Conservation (phyloP, 768 basidiomycete genomes). For the Trametes villosa region DNA sequence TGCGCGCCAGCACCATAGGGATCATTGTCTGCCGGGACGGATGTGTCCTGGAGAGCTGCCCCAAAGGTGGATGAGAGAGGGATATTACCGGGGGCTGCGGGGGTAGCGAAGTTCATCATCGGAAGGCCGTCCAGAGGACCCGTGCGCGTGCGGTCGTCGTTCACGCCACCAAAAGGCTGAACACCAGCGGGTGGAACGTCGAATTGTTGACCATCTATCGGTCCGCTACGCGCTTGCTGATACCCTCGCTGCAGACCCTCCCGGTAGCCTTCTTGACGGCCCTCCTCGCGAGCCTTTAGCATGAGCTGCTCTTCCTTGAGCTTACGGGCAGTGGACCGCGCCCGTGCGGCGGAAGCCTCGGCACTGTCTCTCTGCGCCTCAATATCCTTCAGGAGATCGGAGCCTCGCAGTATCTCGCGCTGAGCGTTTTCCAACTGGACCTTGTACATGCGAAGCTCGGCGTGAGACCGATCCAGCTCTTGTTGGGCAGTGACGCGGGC, state of each 20-base stretch:
- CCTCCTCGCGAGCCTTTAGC: conserved; percentile 49
- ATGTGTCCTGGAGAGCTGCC: background rate
- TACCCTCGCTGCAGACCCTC: conserved; percentile 42
- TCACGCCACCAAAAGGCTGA: background rate
- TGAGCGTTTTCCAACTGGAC: conserved; percentile 50
- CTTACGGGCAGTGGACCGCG: conserved; percentile 48
- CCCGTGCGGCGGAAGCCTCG: conserved; percentile 49
- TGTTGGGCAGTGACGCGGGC: conserved; percentile 44
- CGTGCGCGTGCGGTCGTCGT: conserved; percentile 5
- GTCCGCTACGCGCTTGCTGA: conserved; percentile 25
- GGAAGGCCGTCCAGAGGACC: conserved; percentile 19
- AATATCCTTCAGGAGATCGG: conserved; percentile 47
- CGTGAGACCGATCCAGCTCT: conserved; percentile 41
- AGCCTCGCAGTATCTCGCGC: conserved; percentile 47
- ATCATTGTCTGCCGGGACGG: background rate
- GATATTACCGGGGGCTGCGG: conserved; percentile 5
- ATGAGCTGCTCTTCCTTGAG: conserved; percentile 47
- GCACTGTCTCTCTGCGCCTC: conserved; percentile 48
- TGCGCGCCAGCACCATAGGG: conserved; percentile 17
- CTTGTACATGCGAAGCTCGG: conserved; percentile 52
- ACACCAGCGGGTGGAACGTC: conserved; percentile 17
- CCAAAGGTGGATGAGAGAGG: conserved; percentile 11
- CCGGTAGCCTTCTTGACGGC: conserved; percentile 43
- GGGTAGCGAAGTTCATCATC: conserved; percentile 19
- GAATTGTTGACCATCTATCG: background rate